Base-by-base conservation (phyloP, 1,284 basidiomycete genomes). In the Wolfiporia cocos region DNA sequence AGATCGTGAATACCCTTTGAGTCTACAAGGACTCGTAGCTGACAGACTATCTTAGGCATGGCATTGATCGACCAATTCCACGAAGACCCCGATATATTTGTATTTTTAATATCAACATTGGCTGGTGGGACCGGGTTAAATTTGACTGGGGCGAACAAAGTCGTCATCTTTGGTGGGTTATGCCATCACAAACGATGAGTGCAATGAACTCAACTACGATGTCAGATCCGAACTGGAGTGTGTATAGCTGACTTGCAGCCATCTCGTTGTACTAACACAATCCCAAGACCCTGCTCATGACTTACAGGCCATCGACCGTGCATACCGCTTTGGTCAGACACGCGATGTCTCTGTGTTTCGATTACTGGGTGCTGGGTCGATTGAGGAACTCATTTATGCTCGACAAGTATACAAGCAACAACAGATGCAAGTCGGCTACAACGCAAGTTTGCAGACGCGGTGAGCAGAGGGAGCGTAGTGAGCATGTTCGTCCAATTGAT, bases 331-430 rank as follows among this genome's bases (percentile, higher is more conserved):
- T 48, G 92, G 92, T 2, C 92, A 96, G 61, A 83, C 76, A 1
- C 81, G 89, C 23, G 85, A 93, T 49, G 92, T 96, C 5, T 73
- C 77, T 0, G 91, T 95, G 0, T 89, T 85, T 55, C 80, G 91
- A 31, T 70, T 96, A 10, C 71, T 95, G 12, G 89, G 86, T 2
- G 86, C 86, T 3, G 91, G 90, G 4, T 90, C 90, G 1, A 76
- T 94, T 15, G 91, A 94, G 56, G 89, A 88, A 56, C 63, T 88
- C 30, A 86, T 92, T 23, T 91, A 91, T 52, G 85, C 85, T 0
- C 78, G 89, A 4, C 90, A 92, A 61, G 73, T 92, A 7, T 92
- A 92, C 63, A 92, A 92, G 60, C 88, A 90, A 53, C 90, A 92
- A 55, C 86, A 89, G 56, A 91, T 91, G 85, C 76, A 79, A 12